Evolutionary conservation across 2,329 filamentous ascomycete genomes (phyloP).

Genomic region (Hortaea sp.): DNA sequence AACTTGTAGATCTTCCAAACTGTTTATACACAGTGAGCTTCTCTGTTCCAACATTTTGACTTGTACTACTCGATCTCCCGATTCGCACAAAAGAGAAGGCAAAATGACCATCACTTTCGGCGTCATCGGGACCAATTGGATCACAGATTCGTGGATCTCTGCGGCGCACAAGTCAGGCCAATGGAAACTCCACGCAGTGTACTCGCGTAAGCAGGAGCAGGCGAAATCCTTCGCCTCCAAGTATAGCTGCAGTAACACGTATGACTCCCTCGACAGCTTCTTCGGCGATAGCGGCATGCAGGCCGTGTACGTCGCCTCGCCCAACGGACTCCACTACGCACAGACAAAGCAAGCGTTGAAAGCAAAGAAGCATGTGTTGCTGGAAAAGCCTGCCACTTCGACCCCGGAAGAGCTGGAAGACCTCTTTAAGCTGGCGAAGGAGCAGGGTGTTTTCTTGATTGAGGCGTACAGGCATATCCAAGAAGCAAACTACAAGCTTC

Average conservation of each 20-base stretch:
- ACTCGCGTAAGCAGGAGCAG: slow-evolving; percentile 35
- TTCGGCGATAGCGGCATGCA: slow-evolving; percentile 29
- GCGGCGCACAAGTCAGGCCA: slow-evolving; percentile 32
- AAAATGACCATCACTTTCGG: slow-evolving; percentile 30
- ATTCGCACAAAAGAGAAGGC: not conserved
- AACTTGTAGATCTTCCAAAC: not conserved
- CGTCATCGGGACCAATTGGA: slow-evolving; percentile 40
- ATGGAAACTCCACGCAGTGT: slow-evolving; percentile 37
- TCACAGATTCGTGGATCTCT: slow-evolving; percentile 38
- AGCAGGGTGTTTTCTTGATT: slow-evolving; percentile 34
- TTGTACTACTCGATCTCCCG: too few relatives aligned
- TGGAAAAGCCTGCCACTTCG: slow-evolving; percentile 41
- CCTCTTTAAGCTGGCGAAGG: slow-evolving; percentile 32
- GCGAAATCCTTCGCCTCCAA: slow-evolving; percentile 35
- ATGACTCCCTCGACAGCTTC: slow-evolving; percentile 32
- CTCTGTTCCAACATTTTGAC: too few relatives aligned
- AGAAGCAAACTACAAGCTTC: slow-evolving; percentile 38
- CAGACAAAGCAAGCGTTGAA: slow-evolving; percentile 34
- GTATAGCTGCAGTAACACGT: slow-evolving; percentile 25
- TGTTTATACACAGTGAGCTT: too few relatives aligned
- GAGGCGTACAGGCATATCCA: slow-evolving; percentile 43
- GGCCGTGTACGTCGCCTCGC: slow-evolving; percentile 40
- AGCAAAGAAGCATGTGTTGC: slow-evolving; percentile 38
- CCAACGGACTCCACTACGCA: slow-evolving; percentile 38
- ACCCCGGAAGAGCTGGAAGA: slow-evolving; percentile 33